Percentiles rank a stretch among this genome's conserved stretches.
phyloP scores from a whole-genome alignment of 345 rosid genomes.

The Lepidium aucheri region DNA sequence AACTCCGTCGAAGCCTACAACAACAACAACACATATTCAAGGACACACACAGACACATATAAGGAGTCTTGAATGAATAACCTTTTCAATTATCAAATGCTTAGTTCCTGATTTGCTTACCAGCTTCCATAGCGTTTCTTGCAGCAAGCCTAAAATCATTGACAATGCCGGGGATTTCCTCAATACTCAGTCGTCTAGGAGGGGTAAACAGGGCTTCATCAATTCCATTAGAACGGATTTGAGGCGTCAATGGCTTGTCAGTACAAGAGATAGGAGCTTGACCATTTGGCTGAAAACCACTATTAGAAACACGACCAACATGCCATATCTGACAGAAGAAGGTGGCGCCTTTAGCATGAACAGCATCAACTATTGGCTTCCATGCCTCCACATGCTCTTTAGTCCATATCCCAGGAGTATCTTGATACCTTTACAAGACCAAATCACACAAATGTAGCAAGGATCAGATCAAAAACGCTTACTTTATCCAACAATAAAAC shows the following conservation, averaged over 20 bases:
- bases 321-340: slow-evolving; percentile 76
- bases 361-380: slow-evolving; percentile 82
- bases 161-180: slow-evolving; percentile 65
- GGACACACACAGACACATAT: not conserved
- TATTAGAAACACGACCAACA: slow-evolving; percentile 63
- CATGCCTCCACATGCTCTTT: slow-evolving; percentile 82
- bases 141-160: slow-evolving; percentile 67
- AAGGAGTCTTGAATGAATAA: too few relatives aligned
- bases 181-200: slow-evolving; percentile 49
- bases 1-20: slow-evolving; percentile 68
- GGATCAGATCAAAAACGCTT: not conserved
- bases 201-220: slow-evolving; percentile 37
- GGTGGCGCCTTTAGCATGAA: slow-evolving; percentile 67
- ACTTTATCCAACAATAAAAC: too few relatives aligned
- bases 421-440: slow-evolving; percentile 23
- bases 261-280: slow-evolving; percentile 55
- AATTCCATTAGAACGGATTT: slow-evolving; percentile 33
- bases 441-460: not conserved
- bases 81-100: not conserved
- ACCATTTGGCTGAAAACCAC: slow-evolving; percentile 55
- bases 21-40: not conserved
- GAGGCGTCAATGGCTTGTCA: slow-evolving; percentile 46
- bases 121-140: slow-evolving; percentile 72
- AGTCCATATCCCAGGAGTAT: slow-evolving; percentile 70
- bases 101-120: slow-evolving; percentile 22